Percentiles rank a stretch among this genome's conserved stretches.
Evolutionary conservation across 73 alveolate species (phyloP).

Genomic region (Symbiodinium natans): DNA sequence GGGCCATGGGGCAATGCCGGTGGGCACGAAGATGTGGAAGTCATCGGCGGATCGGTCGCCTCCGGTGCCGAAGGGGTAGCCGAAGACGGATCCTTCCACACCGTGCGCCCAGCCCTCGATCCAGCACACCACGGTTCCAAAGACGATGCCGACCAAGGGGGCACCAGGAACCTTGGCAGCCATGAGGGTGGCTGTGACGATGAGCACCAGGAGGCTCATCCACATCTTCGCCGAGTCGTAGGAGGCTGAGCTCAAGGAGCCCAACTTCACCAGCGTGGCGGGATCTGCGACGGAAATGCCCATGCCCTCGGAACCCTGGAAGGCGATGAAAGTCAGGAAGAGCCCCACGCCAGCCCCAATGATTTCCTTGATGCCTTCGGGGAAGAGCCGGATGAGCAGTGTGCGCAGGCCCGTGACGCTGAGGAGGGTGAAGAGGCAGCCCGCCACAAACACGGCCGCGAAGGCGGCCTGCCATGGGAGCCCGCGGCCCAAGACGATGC

Average conservation of each 20-base stretch:
- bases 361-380: constrained; percentile 11
- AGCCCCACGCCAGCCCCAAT: constrained; percentile 26
- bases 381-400: constrained; percentile 1
- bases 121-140: constrained; percentile 47
- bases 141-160: constrained; percentile 46
- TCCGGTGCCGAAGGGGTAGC: constrained; percentile 60
- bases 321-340: constrained; percentile 38
- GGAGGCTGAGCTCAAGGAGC: constrained; percentile 30
- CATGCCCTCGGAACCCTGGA: constrained; percentile 70
- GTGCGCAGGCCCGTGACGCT: no score
- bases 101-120: constrained; percentile 57
- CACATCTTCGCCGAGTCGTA: constrained; percentile 72
- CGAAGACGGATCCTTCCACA: constrained; percentile 30
- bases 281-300: constrained; percentile 43
- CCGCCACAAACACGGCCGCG: constrained; percentile 49
- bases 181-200: constrained; percentile 32
- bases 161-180: constrained; percentile 72
- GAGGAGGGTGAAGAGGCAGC: constrained; percentile 7
- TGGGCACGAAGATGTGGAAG: constrained; percentile 77
- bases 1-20: background rate
- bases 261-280: constrained; percentile 60
- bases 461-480: constrained; percentile 49
- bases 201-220: constrained; percentile 53
- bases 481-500: constrained; percentile 42
- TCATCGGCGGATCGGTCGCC: constrained; percentile 45